Conservation (phyloP, 2,329 filamentous ascomycete species). For the Pseudogymnoascus sp. region DNA sequence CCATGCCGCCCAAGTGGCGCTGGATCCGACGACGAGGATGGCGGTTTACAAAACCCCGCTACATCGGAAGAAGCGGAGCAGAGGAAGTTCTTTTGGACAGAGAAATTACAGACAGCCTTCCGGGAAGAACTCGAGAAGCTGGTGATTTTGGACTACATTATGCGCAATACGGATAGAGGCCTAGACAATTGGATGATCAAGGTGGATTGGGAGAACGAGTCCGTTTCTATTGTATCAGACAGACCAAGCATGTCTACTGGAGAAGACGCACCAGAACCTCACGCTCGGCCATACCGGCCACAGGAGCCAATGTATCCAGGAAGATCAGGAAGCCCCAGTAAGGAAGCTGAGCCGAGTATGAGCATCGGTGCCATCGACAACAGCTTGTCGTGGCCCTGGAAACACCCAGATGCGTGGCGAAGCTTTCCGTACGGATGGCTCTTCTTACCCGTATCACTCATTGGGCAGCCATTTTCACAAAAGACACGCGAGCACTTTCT, state of each 20-base stretch:
- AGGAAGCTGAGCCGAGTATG: conserved; percentile 41
- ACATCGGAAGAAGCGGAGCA: conserved; percentile 18
- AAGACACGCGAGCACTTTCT: conserved; percentile 91
- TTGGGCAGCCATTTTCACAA: conserved; percentile 91
- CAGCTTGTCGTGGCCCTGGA: conserved; percentile 97
- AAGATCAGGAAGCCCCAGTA: not conserved
- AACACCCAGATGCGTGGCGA: conserved; percentile 84
- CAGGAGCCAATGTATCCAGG: conserved; percentile 71
- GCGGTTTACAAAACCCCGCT: conserved; percentile 35
- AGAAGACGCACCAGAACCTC: conserved; percentile 28
- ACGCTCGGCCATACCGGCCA: conserved; percentile 60
- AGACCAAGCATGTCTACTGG: conserved; percentile 50
- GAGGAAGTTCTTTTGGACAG: conserved; percentile 70
- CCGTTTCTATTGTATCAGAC: conserved; percentile 79
- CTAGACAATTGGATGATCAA: conserved; percentile 99
- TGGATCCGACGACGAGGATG: conserved; percentile 52
- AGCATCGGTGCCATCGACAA: conserved; percentile 93
- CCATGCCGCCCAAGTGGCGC: conserved; percentile 60
- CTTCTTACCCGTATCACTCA: conserved; percentile 91
- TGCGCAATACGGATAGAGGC: conserved; percentile 95
- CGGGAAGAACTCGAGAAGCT: conserved; percentile 93
- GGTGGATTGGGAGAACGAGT: conserved; percentile 75
- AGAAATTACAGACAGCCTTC: conserved; percentile 80
- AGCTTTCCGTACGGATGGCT: conserved; percentile 98
- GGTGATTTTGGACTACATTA: conserved; percentile 96